Percentiles rank a stretch among this genome's conserved stretches.
These are phyloP conservation scores for Besnoitia besnoiti DNA, from an alignment of 169 alveolate species.

Conservation along the genomic window DNA sequence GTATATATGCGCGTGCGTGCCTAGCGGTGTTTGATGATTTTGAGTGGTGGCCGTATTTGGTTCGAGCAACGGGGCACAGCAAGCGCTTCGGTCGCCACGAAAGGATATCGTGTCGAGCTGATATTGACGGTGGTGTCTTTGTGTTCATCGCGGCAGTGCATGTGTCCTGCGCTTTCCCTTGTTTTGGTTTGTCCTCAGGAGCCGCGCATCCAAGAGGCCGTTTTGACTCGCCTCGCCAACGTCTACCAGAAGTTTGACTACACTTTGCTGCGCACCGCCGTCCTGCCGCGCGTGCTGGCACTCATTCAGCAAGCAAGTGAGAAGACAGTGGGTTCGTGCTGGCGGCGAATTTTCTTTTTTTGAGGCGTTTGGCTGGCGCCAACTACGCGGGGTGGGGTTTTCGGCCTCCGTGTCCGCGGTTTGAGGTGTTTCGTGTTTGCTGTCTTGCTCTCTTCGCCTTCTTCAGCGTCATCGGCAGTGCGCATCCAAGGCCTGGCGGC, in stretches of 20 bases:
- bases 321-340: not conserved
- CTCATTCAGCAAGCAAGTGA: constrained; percentile 24
- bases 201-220: constrained; percentile 35
- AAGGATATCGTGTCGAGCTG: too few species aligned
- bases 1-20: too few species aligned
- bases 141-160: too few species aligned
- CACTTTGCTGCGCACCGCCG: constrained; percentile 19
- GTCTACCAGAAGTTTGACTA: constrained; percentile 21
- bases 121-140: too few species aligned
- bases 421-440: not conserved
- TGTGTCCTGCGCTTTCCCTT: too few species aligned
- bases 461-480: constrained; percentile 19
- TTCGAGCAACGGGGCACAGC: too few species aligned
- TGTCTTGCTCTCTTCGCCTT: not conserved
- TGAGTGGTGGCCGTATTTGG: too few species aligned
- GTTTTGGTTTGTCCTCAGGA: constrained; percentile 5
- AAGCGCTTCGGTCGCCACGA: too few species aligned
- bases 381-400: too few species aligned
- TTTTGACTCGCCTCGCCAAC: not conserved
- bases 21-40: too few species aligned
- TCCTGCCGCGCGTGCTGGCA: constrained; percentile 30
- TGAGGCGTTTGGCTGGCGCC: not conserved
- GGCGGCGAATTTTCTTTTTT: not conserved
- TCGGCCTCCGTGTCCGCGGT: not conserved
- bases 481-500: constrained; percentile 19